These are phyloP conservation scores for Areca catechu DNA, from an alignment of 176 grass and related monocot genomes.

Conservation along the genomic window DNA sequence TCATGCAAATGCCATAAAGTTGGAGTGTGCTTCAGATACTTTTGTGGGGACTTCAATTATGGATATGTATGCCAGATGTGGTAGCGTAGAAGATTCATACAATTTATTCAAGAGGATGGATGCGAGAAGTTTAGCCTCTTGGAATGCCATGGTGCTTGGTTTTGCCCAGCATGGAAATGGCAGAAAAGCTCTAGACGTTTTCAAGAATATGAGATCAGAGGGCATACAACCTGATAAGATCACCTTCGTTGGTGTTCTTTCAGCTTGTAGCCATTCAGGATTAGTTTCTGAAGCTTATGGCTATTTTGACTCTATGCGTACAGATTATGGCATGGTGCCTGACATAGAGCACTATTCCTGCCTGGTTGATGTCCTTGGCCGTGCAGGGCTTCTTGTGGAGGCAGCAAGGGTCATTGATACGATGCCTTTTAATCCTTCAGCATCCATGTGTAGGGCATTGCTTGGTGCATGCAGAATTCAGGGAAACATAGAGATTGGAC, in stretches of 20 bases:
- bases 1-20: constrained; percentile 20
- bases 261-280: constrained; percentile 28
- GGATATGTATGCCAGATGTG: constrained; percentile 33
- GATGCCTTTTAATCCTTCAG: constrained; percentile 22
- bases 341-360: constrained; percentile 27
- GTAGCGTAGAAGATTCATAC: constrained; percentile 20
- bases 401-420: constrained; percentile 18
- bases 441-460: constrained; percentile 20
- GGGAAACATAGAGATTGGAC: constrained; percentile 20
- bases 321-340: constrained; percentile 16
- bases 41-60: constrained; percentile 23
- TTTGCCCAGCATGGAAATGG: constrained; percentile 23
- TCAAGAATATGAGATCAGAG: constrained; percentile 8
- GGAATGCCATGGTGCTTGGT: constrained; percentile 13
- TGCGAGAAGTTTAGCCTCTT: constrained; percentile 14
- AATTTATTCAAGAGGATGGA: constrained; percentile 11
- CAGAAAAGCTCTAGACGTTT: constrained; percentile 10
- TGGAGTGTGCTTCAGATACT: constrained; percentile 17
- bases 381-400: constrained; percentile 18
- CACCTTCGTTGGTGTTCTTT: constrained; percentile 17
- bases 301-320: constrained; percentile 17
- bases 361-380: constrained; percentile 23
- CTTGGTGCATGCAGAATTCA: constrained; percentile 26
- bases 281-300: constrained; percentile 18
- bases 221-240: constrained; percentile 22